Base-by-base conservation (phyloP, 345 rosid genomes). In the Camelina sativa region DNA sequence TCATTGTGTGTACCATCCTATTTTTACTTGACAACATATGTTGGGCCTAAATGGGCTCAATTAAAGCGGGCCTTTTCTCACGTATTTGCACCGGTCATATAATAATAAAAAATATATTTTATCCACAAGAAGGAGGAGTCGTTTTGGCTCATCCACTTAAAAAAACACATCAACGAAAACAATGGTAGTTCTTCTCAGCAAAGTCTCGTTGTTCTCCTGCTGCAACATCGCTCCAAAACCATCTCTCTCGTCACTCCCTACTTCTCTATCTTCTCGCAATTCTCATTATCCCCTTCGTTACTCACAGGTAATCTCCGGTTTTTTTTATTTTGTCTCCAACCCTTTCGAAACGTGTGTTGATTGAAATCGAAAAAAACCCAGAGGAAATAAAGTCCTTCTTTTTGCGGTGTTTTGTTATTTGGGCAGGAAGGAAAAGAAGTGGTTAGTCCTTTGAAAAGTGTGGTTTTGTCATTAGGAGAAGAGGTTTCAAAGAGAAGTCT, bases 161-260 rank as follows among this genome's bases (percentile, higher is more conserved):
- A 25, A 25, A 25, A 25, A 25, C 28, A 25, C 30, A 28, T 28
- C 30, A 28, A 4, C 7, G 4, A 57, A 13, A 19, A 54, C 59
- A 72, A 88, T 87, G 92, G 87, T 83, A 32, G 75, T 84, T 53
- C 86, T 84, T 53, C 85, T 83, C 72, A 69, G 80, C 82, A 82
- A 82, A 77, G 79, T 78, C 73, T 85, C 86, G 3, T 52, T 84
- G 15, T 55, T 85, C 44, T 61, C 81, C 37, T 62, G 62, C 78
- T 17, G 82, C 69, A 81, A 83, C 67, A 52, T 70, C 73, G 78
- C 82, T 67, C 79, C 51, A 20, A 82, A 76, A 34, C 77, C 74
- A 23, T 67, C 81, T 35, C 55, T 77, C 40, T 70, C 78, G 37
- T 67, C 72, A 20, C 20, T 56, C 41, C 2, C 79, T 46, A 64